Percentiles rank a stretch among this genome's conserved stretches.
These are phyloP conservation scores for Sporothrix inflata DNA, from an alignment of 2,329 filamentous ascomycete genomes.

Conservation along the genomic window DNA sequence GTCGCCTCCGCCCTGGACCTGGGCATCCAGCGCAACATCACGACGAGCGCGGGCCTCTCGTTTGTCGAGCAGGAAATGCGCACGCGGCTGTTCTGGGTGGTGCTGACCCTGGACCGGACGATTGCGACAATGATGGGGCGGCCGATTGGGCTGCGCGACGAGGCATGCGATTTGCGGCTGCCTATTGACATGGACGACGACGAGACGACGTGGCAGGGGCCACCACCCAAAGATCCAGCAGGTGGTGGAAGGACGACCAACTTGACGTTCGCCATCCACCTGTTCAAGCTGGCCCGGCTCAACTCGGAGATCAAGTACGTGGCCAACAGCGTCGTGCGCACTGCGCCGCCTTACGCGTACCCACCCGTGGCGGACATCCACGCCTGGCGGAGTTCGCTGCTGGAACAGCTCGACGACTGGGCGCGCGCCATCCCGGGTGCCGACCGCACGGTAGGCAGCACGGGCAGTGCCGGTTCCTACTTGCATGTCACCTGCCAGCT, in stretches of 20 bases:
- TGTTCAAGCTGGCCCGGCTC: slow-evolving; percentile 52
- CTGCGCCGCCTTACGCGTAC: slow-evolving; percentile 52
- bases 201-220: background rate
- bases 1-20: slow-evolving; percentile 45
- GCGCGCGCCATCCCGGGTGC: slow-evolving; percentile 29
- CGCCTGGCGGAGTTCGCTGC: slow-evolving; percentile 51
- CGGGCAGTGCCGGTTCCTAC: slow-evolving; percentile 24
- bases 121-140: slow-evolving; percentile 60
- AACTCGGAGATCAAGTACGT: slow-evolving; percentile 64
- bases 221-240: no score
- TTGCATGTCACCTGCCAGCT: slow-evolving; percentile 49
- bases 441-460: background rate
- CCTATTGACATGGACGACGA: slow-evolving; percentile 39
- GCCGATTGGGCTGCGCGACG: slow-evolving; percentile 58
- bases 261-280: slow-evolving; percentile 45
- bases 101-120: slow-evolving; percentile 55
- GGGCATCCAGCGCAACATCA: slow-evolving; percentile 51
- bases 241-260: no score
- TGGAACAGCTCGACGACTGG: slow-evolving; percentile 48
- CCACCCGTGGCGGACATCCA: slow-evolving; percentile 50
- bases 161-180: slow-evolving; percentile 54
- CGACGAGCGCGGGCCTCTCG: background rate
- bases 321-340: slow-evolving; percentile 55
- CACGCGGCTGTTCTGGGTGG: slow-evolving; percentile 59
- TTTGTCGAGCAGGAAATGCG: slow-evolving; percentile 49